These are phyloP conservation scores for Starmerella vaccinii DNA, from an alignment of 805 yeast species.

Conservation along the genomic window DNA sequence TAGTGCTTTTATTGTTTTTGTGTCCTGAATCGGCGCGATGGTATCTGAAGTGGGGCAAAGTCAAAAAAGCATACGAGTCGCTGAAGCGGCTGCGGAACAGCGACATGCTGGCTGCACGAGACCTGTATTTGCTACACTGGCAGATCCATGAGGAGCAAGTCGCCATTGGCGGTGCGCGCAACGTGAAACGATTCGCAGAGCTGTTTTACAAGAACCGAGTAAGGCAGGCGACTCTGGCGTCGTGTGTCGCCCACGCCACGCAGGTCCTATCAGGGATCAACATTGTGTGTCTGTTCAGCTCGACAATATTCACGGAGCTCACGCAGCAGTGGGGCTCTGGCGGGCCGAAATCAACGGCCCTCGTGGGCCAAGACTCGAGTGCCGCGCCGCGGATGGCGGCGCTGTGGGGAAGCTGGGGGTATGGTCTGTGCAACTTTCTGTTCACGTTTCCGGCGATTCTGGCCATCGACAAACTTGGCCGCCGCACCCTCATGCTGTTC, in stretches of 20 bases:
- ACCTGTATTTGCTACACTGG: slow-evolving; percentile 48
- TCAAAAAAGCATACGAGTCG: slow-evolving; percentile 42
- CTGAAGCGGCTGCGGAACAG: slow-evolving; percentile 39
- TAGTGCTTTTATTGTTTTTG: slow-evolving; percentile 44
- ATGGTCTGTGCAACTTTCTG: slow-evolving; percentile 67
- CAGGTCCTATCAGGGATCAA: slow-evolving; percentile 88
- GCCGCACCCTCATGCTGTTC: slow-evolving; percentile 47
- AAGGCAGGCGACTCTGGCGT: slow-evolving; percentile 70
- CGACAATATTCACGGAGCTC: slow-evolving; percentile 53
- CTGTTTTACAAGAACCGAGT: slow-evolving; percentile 40
- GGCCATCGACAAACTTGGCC: slow-evolving; percentile 68
- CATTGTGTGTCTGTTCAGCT: slow-evolving; percentile 77
- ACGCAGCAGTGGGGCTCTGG: slow-evolving; percentile 30
- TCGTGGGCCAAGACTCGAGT: slow-evolving; percentile 11
- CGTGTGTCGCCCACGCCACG: slow-evolving; percentile 77
- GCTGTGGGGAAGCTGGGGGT: slow-evolving; percentile 74
- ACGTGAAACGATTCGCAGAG: slow-evolving; percentile 20
- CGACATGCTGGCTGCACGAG: slow-evolving; percentile 52
- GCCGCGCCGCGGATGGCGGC: slow-evolving; percentile 40
- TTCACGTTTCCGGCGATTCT: slow-evolving; percentile 77
- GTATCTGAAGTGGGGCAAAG: slow-evolving; percentile 46
- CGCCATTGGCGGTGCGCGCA: slow-evolving; percentile 40
- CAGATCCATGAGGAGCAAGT: slow-evolving; percentile 37
- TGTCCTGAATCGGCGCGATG: slow-evolving; percentile 67
- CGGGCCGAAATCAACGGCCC: slow-evolving; percentile 24